A percentile compares a stretch with the other conserved stretches of the same genome.
These are phyloP conservation scores for Quillaja saponaria DNA, from an alignment of 306 rosid species.

Conservation along the genomic window DNA sequence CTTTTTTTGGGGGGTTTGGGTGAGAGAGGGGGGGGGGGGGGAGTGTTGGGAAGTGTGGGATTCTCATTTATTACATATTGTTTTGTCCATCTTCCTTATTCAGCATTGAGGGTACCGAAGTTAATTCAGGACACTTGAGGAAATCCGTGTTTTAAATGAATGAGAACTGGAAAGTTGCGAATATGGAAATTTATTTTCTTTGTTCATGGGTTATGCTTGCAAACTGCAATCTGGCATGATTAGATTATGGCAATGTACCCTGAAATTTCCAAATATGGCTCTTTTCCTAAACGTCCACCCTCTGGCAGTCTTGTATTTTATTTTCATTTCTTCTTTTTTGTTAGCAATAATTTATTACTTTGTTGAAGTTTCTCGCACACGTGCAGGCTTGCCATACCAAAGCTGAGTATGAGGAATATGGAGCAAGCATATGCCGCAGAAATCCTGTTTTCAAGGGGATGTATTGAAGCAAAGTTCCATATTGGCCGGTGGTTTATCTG, in stretches of 20 bases:
- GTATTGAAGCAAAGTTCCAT: constrained; percentile 60
- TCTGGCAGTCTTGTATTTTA: neutral
- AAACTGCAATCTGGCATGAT: neutral
- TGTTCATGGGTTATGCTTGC: neutral
- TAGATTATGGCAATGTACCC: neutral
- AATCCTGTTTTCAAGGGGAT: constrained; percentile 99
- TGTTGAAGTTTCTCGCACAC: no score
- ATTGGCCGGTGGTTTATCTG: constrained; percentile 25
- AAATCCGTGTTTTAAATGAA: constrained; percentile 3
- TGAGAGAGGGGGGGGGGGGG: no score
- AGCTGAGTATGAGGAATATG: constrained; percentile 93
- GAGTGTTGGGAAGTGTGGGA: no score
- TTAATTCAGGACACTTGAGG: constrained; percentile 10
- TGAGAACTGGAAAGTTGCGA: neutral
- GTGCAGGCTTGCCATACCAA: constrained; percentile 97
- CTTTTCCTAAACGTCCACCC: neutral
- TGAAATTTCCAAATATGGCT: neutral
- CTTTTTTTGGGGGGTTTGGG: no score
- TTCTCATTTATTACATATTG: neutral
- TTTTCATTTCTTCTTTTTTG: neutral
- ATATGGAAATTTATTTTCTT: neutral
- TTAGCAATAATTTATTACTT: neutral
- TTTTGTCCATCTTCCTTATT: constrained; percentile 2
- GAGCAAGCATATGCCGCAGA: constrained; percentile 96
- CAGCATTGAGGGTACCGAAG: neutral